A percentile compares a stretch with the other conserved stretches of the same genome.
Evolutionary conservation across 331 rosid species (phyloP).

Genomic region (Pyrus hybrid): DNA sequence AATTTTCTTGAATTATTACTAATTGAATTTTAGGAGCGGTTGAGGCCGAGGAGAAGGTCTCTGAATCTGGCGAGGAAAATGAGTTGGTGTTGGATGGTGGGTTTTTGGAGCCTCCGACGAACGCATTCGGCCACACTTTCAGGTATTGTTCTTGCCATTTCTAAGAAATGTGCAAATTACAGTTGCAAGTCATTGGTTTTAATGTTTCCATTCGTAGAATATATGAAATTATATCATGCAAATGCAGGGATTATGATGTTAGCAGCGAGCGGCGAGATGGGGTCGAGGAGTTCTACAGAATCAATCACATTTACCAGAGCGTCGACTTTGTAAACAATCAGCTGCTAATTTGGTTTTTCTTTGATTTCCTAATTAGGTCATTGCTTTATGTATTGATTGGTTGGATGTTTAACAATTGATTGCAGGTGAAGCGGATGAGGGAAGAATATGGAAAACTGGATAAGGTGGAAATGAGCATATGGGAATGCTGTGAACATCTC

Average conservation of each 20-base stretch:
- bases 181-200: neutral
- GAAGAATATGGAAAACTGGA: conserved; percentile 42
- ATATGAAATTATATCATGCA: neutral
- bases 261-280: conserved; percentile 47
- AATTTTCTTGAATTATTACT: neutral
- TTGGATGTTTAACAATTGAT: neutral
- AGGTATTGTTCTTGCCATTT: conserved; percentile 26
- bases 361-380: neutral
- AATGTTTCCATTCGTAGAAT: neutral
- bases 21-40: conserved; percentile 6
- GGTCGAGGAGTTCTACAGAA: conserved; percentile 53
- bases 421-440: conserved; percentile 30
- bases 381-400: neutral
- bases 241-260: conserved; percentile 32
- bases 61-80: conserved; percentile 16
- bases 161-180: neutral
- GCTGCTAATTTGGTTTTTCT: neutral
- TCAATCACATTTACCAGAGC: conserved; percentile 59
- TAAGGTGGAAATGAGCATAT: conserved; percentile 53
- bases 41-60: conserved; percentile 25
- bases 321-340: conserved; percentile 43
- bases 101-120: conserved; percentile 43
- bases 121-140: conserved; percentile 63
- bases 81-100: conserved; percentile 47
- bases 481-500: conserved; percentile 69